Conservation (phyloP, 306 rosid genomes). For the Quercus glauca region DNA sequence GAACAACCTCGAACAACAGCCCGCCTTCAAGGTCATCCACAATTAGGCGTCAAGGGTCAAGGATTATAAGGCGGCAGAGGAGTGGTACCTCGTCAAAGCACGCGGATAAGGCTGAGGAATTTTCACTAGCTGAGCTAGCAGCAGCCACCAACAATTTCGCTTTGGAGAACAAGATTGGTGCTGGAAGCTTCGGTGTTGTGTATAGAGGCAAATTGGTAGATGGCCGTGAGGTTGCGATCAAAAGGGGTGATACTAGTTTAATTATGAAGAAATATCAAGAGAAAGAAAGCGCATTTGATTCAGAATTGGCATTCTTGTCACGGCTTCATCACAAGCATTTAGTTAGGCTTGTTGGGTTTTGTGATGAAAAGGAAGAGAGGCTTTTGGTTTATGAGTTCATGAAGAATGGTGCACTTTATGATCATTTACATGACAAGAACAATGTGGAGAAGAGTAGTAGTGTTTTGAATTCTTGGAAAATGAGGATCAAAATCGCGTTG, state of each 20-base stretch:
- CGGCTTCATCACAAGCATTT: conserved; percentile 87
- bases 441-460: conserved; percentile 54
- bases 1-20: conserved; percentile 38
- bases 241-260: conserved; percentile 54
- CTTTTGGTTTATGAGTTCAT: conserved; percentile 84
- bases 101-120: conserved; percentile 73
- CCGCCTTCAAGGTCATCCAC: conserved; percentile 57
- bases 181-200: conserved; percentile 91
- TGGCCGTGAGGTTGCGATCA: conserved; percentile 84
- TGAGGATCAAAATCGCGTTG: conserved; percentile 81
- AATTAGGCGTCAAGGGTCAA: conserved; percentile 66
- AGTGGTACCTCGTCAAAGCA: conserved; percentile 94
- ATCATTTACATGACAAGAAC: conserved; percentile 73
- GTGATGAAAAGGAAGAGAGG: conserved; percentile 81
- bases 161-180: conserved; percentile 64
- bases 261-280: conserved; percentile 69
- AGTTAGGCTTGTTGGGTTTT: conserved; percentile 83
- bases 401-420: conserved; percentile 85
- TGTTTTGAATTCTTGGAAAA: conserved; percentile 68
- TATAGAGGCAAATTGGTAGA: conserved; percentile 69
- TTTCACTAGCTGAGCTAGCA: conserved; percentile 64
- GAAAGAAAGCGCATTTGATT: conserved; percentile 90
- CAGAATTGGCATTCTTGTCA: conserved; percentile 81
- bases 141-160: conserved; percentile 65
- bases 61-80: conserved; percentile 87